Base-by-base conservation (phyloP, 2,329 filamentous ascomycete species). In the Neofusicoccum parvum region DNA sequence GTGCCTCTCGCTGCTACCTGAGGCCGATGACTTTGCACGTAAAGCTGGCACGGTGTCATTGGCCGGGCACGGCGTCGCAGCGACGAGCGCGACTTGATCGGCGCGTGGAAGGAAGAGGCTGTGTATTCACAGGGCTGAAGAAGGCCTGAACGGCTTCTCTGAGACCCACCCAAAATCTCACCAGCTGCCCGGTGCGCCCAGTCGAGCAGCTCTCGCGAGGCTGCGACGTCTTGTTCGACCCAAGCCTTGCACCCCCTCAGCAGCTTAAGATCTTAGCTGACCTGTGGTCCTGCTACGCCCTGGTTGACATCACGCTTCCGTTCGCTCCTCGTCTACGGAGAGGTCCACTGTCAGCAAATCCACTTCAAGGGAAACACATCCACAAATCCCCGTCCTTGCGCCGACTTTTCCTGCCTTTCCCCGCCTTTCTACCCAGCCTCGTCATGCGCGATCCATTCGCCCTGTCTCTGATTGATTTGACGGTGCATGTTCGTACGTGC, bases 111-210 rank as follows among this genome's bases (percentile, higher is more conserved):
- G 56, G 56, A 60, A 48, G 56, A 49, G 56, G 56, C 56, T 60
- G 56, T 60, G 56, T 60, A 37, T 36, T 6, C 56, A 37, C 43
- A 60, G 43, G 56, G 56, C 56, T 60, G 56, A 60, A 48, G 56
- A 60, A 60, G 43, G 41, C 32, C 43, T 60, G 10, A n/a, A 27
- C 56, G 37, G 27, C 43, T 37, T 60, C 56, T 60, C 43, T 32
- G 27, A 15, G 56, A 39, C 56, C 56, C 56, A 48, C 54, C 10
- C 15, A 14, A 23, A 14, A 23, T 20, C 50, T 54, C 34, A 59
- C n/a, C 32, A 9, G 27, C 23, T 15, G 9, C 11, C 12, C n/a
- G n/a, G 1, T 6, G n/a, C 15, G 20, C n/a, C 41, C n/a, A 20
- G 23, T 23, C 3, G 23, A 23, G 23, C 23, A 23, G 23, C 23